Conservation (phyloP, 805 yeast genomes). For the Brettanomyces anomalus region DNA sequence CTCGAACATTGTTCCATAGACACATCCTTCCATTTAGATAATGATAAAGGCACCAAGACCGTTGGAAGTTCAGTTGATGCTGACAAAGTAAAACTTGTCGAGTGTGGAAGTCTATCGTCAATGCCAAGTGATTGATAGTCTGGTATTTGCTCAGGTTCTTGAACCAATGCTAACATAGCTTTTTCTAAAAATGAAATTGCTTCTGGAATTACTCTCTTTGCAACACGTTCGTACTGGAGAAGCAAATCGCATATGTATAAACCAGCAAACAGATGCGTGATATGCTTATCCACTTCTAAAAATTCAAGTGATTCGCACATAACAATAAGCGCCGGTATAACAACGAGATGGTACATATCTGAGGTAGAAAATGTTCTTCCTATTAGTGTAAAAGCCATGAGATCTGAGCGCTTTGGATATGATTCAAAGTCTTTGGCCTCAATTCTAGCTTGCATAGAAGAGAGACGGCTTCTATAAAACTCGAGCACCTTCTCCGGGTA, state of each 20-base stretch:
- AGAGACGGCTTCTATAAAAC: constrained; percentile 48
- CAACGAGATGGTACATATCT: constrained; percentile 88
- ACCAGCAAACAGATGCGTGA: constrained; percentile 40
- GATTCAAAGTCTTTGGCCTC: constrained; percentile 17
- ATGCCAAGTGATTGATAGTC: constrained; percentile 14
- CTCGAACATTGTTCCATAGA: constrained; percentile 14
- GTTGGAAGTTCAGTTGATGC: constrained; percentile 10
- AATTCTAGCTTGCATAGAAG: constrained; percentile 46
- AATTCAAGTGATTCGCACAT: constrained; percentile 64
- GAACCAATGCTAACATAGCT: constrained; percentile 36
- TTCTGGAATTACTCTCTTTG: constrained; percentile 83
- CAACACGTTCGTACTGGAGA: constrained; percentile 64
- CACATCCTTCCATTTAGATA: constrained; percentile 9
- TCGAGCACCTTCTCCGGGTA: constrained; percentile 58
- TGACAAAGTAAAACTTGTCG: constrained; percentile 14
- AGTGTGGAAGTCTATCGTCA: constrained; percentile 8
- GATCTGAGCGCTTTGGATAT: constrained; percentile 41
- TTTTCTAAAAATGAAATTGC: constrained; percentile 49
- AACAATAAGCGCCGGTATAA: constrained; percentile 71
- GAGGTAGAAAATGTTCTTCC: constrained; percentile 87
- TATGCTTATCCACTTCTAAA: constrained; percentile 25
- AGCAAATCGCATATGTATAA: constrained; percentile 57
- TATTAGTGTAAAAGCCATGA: constrained; percentile 58
- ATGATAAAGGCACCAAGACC: constrained; percentile 5
- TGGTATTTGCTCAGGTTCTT: constrained; percentile 22